These are phyloP conservation scores for Solanum bulbocastanum DNA, from an alignment of 257 asterid genomes.

Conservation along the genomic window DNA sequence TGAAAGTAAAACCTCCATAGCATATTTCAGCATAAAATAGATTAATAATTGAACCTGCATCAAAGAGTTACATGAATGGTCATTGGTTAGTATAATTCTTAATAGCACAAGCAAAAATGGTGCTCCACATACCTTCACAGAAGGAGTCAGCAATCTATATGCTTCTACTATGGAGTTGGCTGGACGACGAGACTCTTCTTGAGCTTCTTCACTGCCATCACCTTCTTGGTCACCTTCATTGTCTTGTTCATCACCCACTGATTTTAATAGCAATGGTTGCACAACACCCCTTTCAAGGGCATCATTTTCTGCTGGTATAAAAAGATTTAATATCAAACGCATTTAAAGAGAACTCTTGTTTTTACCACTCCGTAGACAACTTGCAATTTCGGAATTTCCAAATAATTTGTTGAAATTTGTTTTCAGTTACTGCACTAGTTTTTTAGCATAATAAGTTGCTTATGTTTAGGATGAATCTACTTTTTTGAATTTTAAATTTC, in stretches of 20 bases:
- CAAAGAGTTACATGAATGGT: not conserved
- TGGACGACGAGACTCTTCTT: slow-evolving; percentile 63
- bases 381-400: not conserved
- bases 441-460: not conserved
- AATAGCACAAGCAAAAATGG: not conserved
- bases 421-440: not conserved
- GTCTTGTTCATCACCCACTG: slow-evolving; percentile 22
- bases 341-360: not conserved
- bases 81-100: not conserved
- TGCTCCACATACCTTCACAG: slow-evolving; percentile 61
- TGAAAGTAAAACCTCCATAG: slow-evolving; percentile 88
- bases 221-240: slow-evolving; percentile 51
- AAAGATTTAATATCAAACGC: not conserved
- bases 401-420: not conserved
- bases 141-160: slow-evolving; percentile 86
- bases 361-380: not conserved
- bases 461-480: not conserved
- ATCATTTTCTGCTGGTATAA: slow-evolving; percentile 11
- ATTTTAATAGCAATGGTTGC: slow-evolving; percentile 54
- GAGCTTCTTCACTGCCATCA: slow-evolving; percentile 81
- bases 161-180: slow-evolving; percentile 78
- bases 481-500: not conserved
- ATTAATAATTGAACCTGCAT: slow-evolving; percentile 93
- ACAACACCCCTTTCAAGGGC: slow-evolving; percentile 74
- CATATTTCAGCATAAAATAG: slow-evolving; percentile 96